Percentiles rank a stretch among this genome's conserved stretches.
Conservation (phyloP, 805 yeast genomes). For the Saccharomycopsis javanensis region DNA sequence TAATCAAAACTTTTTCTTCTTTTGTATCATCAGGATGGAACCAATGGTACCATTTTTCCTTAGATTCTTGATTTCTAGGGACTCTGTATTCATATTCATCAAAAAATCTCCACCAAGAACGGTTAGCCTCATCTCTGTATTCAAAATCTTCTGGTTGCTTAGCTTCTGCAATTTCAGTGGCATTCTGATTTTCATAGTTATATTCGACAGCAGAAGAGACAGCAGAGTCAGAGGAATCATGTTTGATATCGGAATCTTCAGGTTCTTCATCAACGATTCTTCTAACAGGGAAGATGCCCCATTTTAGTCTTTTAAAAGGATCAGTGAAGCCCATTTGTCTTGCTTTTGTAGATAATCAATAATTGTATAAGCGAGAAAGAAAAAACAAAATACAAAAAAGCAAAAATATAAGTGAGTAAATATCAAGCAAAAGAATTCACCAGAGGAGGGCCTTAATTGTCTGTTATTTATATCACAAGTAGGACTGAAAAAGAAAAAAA, state of each 20-base stretch:
- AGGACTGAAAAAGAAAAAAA: too few species aligned
- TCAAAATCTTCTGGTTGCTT: constrained; percentile 21
- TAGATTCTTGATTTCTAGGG: constrained; percentile 25
- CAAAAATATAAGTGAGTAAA: too few species aligned
- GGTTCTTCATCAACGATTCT: constrained; percentile 8
- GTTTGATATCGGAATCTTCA: background rate
- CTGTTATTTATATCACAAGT: too few species aligned
- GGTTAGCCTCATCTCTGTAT: constrained; percentile 30
- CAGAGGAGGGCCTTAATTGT: too few species aligned
- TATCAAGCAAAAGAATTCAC: background rate
- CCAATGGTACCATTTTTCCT: constrained; percentile 45
- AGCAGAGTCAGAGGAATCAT: background rate
- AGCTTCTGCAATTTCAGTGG: background rate
- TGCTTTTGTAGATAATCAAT: too few species aligned
- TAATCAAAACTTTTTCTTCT: constrained; percentile 35
- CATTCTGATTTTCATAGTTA: constrained; percentile 2
- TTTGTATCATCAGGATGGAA: constrained; percentile 26
- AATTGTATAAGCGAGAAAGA: too few species aligned
- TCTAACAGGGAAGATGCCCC: constrained; percentile 9
- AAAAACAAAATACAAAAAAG: background rate
- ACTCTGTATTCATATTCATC: constrained; percentile 55
- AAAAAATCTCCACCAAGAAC: constrained; percentile 37
- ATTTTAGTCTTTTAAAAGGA: constrained; percentile 8
- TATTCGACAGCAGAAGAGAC: background rate
- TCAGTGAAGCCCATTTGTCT: constrained; percentile 2